Conservation (phyloP, 1,284 basidiomycete species). For the Fomitiporia mediterranea region DNA sequence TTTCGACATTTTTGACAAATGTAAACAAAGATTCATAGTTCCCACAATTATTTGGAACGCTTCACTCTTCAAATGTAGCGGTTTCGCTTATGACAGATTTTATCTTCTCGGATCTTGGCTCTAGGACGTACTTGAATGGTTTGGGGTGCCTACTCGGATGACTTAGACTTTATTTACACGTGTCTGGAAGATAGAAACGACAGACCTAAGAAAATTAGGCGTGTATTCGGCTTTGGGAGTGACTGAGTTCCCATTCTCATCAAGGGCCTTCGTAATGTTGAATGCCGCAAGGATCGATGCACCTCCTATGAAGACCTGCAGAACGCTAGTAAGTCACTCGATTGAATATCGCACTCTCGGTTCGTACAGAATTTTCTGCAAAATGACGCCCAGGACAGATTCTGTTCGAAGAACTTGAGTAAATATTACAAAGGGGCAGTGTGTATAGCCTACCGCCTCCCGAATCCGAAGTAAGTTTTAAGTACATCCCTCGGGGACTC, state of each 20-base stretch:
- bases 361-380: constrained; percentile 8
- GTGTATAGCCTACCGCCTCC: constrained; percentile 8
- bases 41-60: too few species aligned
- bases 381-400: constrained; percentile 10
- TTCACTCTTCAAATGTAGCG: background rate
- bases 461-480: constrained; percentile 13
- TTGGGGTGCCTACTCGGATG: background rate
- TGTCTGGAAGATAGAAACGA: background rate
- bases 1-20: too few species aligned
- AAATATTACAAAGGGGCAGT: background rate
- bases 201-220: constrained; percentile 3
- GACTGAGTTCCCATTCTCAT: constrained; percentile 11
- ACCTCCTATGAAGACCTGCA: constrained; percentile 11
- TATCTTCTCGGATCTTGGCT: background rate
- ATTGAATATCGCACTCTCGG: background rate
- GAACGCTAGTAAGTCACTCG: background rate
- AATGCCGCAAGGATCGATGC: constrained; percentile 13
- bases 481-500: background rate
- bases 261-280: constrained; percentile 10
- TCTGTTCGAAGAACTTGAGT: background rate
- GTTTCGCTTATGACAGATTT: background rate
- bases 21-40: too few species aligned
- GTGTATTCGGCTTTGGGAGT: constrained; percentile 6
- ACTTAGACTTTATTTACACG: background rate
- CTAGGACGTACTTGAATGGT: background rate